Evolutionary conservation across 176 grass and related monocot species (phyloP).

Genomic region (Canna indica): DNA sequence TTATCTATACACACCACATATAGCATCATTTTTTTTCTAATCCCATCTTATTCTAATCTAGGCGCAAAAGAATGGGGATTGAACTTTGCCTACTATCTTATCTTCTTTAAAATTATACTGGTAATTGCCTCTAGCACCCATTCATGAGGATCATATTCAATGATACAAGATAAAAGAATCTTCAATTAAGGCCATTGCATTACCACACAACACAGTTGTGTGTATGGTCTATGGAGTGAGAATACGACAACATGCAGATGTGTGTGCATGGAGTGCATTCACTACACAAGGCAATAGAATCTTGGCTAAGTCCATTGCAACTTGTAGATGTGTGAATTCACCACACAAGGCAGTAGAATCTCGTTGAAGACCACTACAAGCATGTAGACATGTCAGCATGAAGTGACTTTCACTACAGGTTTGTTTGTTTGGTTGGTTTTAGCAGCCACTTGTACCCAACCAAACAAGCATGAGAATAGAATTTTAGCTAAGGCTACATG

Average conservation of each 20-base stretch:
- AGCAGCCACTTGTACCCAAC: too few species aligned
- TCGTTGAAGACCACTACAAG: too few species aligned
- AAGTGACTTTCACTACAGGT: too few species aligned
- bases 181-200: neutral
- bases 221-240: neutral
- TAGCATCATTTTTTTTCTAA: too few species aligned
- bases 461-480: too few species aligned
- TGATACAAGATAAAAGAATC: neutral
- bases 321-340: neutral
- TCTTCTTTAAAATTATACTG: too few species aligned
- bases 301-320: neutral
- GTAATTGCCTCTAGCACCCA: too few species aligned
- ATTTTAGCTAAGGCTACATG: neutral
- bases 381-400: neutral
- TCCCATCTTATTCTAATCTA: too few species aligned
- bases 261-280: neutral
- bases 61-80: too few species aligned
- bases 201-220: neutral
- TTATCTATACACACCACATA: too few species aligned
- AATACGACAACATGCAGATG: neutral
- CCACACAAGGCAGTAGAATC: neutral
- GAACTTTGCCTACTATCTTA: too few species aligned
- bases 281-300: neutral
- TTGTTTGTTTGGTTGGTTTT: too few species aligned
- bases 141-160: neutral